Evolutionary conservation across 768 basidiomycete species (phyloP).

Genomic region (Pisolithus tinctorius): DNA sequence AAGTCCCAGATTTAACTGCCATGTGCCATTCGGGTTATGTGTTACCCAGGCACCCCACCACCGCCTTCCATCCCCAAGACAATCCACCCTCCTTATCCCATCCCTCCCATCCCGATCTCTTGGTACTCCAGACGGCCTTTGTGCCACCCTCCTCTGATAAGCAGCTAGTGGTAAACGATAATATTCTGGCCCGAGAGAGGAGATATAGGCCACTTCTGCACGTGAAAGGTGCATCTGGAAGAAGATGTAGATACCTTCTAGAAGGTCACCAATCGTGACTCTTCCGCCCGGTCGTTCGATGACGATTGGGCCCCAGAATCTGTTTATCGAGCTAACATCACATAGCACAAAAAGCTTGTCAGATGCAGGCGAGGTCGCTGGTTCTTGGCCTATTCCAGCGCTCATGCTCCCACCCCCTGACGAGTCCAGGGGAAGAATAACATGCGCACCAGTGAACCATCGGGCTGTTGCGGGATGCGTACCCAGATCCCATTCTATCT

Average conservation of each 20-base stretch:
- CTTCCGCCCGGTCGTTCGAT: too few relatives aligned
- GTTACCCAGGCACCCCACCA: slow-evolving; percentile 35
- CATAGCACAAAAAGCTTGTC: slow-evolving; percentile 20
- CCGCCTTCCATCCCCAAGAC: too few relatives aligned
- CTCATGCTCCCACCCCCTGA: background rate
- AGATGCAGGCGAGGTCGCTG: slow-evolving; percentile 17
- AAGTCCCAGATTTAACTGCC: slow-evolving; percentile 35
- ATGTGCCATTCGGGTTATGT: slow-evolving; percentile 26
- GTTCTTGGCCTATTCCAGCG: slow-evolving; percentile 7
- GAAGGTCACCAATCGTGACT: slow-evolving; percentile 39
- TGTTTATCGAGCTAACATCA: slow-evolving; percentile 16
- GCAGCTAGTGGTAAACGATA: too few relatives aligned
- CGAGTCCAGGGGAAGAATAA: background rate
- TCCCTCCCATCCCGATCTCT: slow-evolving; percentile 29
- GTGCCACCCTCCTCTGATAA: too few relatives aligned
- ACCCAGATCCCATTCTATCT: slow-evolving; percentile 31
- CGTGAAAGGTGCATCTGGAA: slow-evolving; percentile 38
- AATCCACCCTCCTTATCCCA: slow-evolving; percentile 26
- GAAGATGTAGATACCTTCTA: slow-evolving; percentile 42
- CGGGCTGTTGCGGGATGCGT: slow-evolving; percentile 3
- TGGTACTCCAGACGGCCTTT: background rate
- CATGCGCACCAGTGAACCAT: too few relatives aligned
- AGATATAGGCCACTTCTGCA: slow-evolving; percentile 21
- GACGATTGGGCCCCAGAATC: slow-evolving; percentile 1
- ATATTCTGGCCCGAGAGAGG: background rate